Evolutionary conservation across 139 green algal genomes (phyloP).

Genomic region (Closterium sp.): DNA sequence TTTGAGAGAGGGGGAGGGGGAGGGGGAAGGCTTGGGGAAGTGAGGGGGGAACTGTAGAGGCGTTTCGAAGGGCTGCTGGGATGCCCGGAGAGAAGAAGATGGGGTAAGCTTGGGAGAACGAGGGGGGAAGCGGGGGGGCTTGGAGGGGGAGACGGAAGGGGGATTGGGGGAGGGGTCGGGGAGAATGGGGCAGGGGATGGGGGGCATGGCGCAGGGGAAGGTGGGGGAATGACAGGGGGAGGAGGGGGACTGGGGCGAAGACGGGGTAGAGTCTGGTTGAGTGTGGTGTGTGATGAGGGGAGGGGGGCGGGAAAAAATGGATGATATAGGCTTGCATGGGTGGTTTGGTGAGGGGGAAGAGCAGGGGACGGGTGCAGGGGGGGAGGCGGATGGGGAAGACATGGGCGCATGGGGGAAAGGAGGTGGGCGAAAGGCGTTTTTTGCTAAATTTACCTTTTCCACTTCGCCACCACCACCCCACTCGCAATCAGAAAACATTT

Average conservation of each 20-base stretch:
- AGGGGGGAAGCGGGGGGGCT: neutral
- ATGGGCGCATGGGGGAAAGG: too few species aligned
- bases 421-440: too few species aligned
- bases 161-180: neutral
- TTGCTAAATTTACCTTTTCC: too few species aligned
- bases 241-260: neutral
- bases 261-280: neutral
- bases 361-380: neutral
- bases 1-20: too few species aligned
- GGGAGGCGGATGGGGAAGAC: neutral
- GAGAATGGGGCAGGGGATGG: neutral
- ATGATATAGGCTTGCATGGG: neutral
- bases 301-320: neutral
- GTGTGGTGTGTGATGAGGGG: neutral
- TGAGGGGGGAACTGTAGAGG: too few species aligned
- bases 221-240: neutral
- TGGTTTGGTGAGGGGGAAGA: neutral
- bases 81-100: neutral
- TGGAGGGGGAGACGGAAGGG: neutral
- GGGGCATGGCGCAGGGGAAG: neutral
- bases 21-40: too few species aligned
- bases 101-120: neutral
- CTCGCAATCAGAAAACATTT: too few species aligned
- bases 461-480: too few species aligned
- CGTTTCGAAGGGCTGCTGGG: too few species aligned